These are phyloP conservation scores for Rhizopogon salebrosus DNA, from an alignment of 768 basidiomycete species.

Conservation along the genomic window DNA sequence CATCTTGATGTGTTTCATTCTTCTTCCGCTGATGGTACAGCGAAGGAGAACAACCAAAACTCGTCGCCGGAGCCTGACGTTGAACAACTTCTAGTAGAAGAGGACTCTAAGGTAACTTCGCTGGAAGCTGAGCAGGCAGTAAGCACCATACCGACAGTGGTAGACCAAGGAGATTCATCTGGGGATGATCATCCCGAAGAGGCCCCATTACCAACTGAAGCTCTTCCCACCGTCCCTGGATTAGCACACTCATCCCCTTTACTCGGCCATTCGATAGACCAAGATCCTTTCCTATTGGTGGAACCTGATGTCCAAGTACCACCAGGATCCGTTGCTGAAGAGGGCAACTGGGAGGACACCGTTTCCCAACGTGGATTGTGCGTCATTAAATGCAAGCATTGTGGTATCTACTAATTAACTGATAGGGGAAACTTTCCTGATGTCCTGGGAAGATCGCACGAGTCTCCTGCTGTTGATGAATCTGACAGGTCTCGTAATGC, in stretches of 20 bases:
- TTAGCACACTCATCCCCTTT: neutral
- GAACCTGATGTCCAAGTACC: no score
- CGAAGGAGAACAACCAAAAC: neutral
- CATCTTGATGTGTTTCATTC: neutral
- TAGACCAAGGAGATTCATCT: neutral
- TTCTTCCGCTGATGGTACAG: neutral
- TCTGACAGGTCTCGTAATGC: neutral
- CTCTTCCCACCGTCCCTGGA: neutral
- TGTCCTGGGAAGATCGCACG: neutral
- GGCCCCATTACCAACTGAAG: neutral
- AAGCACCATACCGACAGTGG: neutral
- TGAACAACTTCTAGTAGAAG: neutral
- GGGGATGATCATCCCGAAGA: neutral
- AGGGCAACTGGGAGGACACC: neutral
- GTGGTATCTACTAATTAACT: neutral
- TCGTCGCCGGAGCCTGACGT: neutral
- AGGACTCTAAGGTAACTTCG: neutral
- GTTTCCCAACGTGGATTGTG: neutral
- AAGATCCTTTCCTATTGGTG: neutral
- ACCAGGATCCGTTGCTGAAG: neutral
- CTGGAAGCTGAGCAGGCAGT: neutral
- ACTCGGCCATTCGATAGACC: neutral
- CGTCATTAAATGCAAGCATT: neutral
- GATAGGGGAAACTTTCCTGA: neutral
- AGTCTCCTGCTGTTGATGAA: neutral